Conservation (phyloP, 176 grass and related monocot species). For the Cymbopogon citratus region DNA sequence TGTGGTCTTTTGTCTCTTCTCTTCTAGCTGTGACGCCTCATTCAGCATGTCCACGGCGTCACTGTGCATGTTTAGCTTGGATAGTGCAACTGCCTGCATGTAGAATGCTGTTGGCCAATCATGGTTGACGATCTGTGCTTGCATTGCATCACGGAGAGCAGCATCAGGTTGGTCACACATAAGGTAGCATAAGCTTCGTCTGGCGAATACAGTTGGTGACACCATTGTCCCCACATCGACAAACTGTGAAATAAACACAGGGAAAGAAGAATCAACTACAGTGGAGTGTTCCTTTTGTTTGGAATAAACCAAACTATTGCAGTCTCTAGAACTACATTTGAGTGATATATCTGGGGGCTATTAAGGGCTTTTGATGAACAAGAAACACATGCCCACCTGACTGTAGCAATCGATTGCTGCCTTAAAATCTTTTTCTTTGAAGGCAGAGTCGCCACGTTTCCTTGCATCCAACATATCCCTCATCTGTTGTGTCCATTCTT, state of each 20-base stretch:
- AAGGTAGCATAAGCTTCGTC: slow-evolving; percentile 86
- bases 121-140: slow-evolving; percentile 75
- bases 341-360: not conserved
- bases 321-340: not conserved
- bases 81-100: slow-evolving; percentile 83
- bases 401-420: slow-evolving; percentile 73
- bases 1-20: slow-evolving; percentile 64
- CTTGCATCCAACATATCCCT: slow-evolving; percentile 93
- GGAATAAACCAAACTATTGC: not conserved
- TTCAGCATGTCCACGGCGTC: slow-evolving; percentile 88
- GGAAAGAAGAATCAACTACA: not conserved
- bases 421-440: slow-evolving; percentile 89
- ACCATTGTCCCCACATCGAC: slow-evolving; percentile 90
- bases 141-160: slow-evolving; percentile 89
- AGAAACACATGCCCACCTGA: slow-evolving; percentile 42
- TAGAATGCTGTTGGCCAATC: slow-evolving; percentile 97
- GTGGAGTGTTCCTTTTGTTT: not conserved
- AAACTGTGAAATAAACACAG: slow-evolving; percentile 45
- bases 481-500: slow-evolving; percentile 99
- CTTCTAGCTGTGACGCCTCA: slow-evolving; percentile 84
- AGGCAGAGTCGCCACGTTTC: slow-evolving; percentile 79
- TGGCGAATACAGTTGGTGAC: slow-evolving; percentile 80
- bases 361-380: not conserved
- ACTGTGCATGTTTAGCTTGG: slow-evolving; percentile 89
- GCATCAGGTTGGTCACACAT: slow-evolving; percentile 91